A percentile compares a stretch with the other conserved stretches of the same genome.
Evolutionary conservation across 768 basidiomycete species (phyloP).

Genomic region (Suillus bovinus): DNA sequence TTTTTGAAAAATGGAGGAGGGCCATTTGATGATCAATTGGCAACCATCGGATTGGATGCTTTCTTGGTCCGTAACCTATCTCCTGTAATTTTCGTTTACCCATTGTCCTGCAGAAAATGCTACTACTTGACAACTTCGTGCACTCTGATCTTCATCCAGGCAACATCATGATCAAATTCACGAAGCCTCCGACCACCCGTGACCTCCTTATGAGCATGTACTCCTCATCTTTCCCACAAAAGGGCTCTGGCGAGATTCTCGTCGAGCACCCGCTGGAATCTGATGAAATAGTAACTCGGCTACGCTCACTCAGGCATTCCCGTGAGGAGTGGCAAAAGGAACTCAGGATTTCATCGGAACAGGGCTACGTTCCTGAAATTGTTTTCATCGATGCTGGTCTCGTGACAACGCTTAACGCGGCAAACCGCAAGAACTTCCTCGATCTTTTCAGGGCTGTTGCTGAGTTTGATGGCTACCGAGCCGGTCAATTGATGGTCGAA

Average conservation of each 20-base stretch:
- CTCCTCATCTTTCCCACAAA: slow-evolving; percentile 48
- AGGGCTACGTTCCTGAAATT: slow-evolving; percentile 90
- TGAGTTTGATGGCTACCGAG: slow-evolving; percentile 94
- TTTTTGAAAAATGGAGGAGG: slow-evolving; percentile 92
- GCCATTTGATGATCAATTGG: slow-evolving; percentile 85
- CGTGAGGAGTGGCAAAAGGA: slow-evolving; percentile 70
- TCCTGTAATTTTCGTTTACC: slow-evolving; percentile 11
- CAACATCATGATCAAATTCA: slow-evolving; percentile 98
- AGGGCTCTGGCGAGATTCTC: slow-evolving; percentile 21
- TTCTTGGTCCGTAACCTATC: slow-evolving; percentile 68
- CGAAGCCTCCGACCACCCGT: slow-evolving; percentile 73
- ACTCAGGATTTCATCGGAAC: slow-evolving; percentile 55
- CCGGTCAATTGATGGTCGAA: slow-evolving; percentile 95
- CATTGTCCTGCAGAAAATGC: slow-evolving; percentile 75
- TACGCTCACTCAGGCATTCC: slow-evolving; percentile 60
- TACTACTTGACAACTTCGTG: slow-evolving; percentile 96
- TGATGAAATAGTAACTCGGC: slow-evolving; percentile 65
- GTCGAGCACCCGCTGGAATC: slow-evolving; percentile 43
- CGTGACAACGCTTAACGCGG: slow-evolving; percentile 80
- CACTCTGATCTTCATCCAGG: slow-evolving; percentile 91
- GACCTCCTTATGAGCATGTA: slow-evolving; percentile 64
- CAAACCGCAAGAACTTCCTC: slow-evolving; percentile 90
- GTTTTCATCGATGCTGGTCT: slow-evolving; percentile 97
- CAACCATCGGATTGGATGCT: slow-evolving; percentile 91
- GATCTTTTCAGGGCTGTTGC: slow-evolving; percentile 96